Percentiles rank a stretch among this genome's conserved stretches.
These are phyloP conservation scores for Hortaea werneckii DNA, from an alignment of 2,329 filamentous ascomycete species.

Conservation along the genomic window DNA sequence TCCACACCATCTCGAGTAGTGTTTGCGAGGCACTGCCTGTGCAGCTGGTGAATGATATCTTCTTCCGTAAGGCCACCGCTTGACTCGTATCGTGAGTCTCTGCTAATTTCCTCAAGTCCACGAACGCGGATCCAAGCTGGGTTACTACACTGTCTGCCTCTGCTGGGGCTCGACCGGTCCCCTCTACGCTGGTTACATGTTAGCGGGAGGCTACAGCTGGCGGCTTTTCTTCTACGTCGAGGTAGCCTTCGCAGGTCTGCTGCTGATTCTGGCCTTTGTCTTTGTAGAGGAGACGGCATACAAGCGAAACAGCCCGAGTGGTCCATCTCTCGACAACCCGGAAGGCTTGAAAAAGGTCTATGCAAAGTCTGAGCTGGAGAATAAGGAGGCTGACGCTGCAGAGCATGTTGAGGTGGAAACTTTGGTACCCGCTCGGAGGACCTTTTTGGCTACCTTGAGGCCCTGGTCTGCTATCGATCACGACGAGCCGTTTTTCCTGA, in stretches of 20 bases:
- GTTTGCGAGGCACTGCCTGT: slow-evolving; percentile 39
- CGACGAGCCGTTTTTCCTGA: slow-evolving; percentile 27
- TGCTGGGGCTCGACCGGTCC: slow-evolving; percentile 48
- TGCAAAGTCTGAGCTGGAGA: slow-evolving; percentile 14
- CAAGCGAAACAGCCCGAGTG: slow-evolving; percentile 14
- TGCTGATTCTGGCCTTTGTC: slow-evolving; percentile 41
- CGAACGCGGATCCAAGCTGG: slow-evolving; percentile 41
- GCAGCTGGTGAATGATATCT: slow-evolving; percentile 40
- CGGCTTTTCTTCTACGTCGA: slow-evolving; percentile 52
- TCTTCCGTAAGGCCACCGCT: slow-evolving; percentile 23
- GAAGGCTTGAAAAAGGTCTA: slow-evolving; percentile 7
- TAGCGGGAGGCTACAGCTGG: slow-evolving; percentile 47
- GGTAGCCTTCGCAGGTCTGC: slow-evolving; percentile 41
- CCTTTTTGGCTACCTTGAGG: slow-evolving; percentile 23
- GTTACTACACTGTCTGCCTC: slow-evolving; percentile 50
- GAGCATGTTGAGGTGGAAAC: slow-evolving; percentile 18
- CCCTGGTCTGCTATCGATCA: slow-evolving; percentile 25
- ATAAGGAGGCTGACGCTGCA: slow-evolving; percentile 9
- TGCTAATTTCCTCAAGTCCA: slow-evolving; percentile 18
- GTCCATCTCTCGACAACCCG: slow-evolving; percentile 4
- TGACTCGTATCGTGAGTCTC: slow-evolving; percentile 5
- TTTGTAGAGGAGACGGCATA: slow-evolving; percentile 54
- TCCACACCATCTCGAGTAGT: slow-evolving; percentile 34
- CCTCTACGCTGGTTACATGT: slow-evolving; percentile 52
- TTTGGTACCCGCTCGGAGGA: slow-evolving; percentile 18